Percentiles rank a stretch among this genome's conserved stretches.
Evolutionary conservation across 2,329 filamentous ascomycete genomes (phyloP).

Genomic region (Trematosphaeria pertusa): DNA sequence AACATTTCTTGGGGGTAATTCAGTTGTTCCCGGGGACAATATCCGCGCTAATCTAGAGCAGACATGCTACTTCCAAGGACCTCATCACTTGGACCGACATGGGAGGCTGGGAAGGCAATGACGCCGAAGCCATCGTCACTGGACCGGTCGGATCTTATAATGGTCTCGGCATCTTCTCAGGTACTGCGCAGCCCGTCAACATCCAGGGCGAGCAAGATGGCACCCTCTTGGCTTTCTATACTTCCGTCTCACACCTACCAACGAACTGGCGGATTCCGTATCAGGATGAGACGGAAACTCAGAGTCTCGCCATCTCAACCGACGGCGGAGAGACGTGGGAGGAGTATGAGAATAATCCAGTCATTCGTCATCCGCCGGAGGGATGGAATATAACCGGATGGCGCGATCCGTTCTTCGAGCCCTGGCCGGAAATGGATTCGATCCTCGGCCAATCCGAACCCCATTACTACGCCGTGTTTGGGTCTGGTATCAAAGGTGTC

Average conservation of each 20-base stretch:
- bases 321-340: constrained; percentile 58
- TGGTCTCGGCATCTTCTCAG: constrained; percentile 61
- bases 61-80: constrained; percentile 60
- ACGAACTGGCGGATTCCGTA: constrained; percentile 56
- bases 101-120: constrained; percentile 54
- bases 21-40: constrained; percentile 1
- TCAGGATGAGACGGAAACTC: constrained; percentile 53
- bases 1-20: constrained; percentile 51
- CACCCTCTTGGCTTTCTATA: constrained; percentile 57
- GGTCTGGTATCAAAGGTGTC: constrained; percentile 56
- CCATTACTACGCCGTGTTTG: constrained; percentile 56
- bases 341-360: constrained; percentile 55
- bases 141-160: constrained; percentile 56
- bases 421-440: constrained; percentile 52
- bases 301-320: constrained; percentile 53
- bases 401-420: constrained; percentile 30
- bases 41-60: constrained; percentile 50
- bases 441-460: constrained; percentile 51
- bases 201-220: constrained; percentile 55
- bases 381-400: constrained; percentile 51
- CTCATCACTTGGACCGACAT: constrained; percentile 55
- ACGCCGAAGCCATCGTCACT: constrained; percentile 50
- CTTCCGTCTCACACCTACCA: constrained; percentile 54
- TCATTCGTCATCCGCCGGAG: constrained; percentile 52
- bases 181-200: constrained; percentile 58